Evolutionary conservation across 495 filamentous ascomycete species (phyloP), one percentile per base, ranked within the genome.

Genomic region (Neurospora tetrasperma): DNA sequence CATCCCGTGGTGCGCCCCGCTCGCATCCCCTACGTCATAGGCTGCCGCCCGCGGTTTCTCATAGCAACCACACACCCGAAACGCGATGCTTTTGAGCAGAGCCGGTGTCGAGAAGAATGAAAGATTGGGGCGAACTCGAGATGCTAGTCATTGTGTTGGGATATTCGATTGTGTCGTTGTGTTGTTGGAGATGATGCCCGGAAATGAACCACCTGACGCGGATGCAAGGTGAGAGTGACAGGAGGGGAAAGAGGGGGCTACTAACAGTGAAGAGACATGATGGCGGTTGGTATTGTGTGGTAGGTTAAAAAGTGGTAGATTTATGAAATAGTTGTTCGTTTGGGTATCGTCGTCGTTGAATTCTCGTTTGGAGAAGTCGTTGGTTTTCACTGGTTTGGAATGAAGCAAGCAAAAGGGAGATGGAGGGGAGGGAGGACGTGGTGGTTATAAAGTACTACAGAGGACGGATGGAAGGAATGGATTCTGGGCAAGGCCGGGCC

Each of bases 251-350:
- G 38, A 16, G 38, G 12, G 54, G 69, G 16, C 38, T 68, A 86
- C 86, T 80, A 76, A 88, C 86, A 88, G 77, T 87, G 84, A 71
- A 88, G 85, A 86, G 86, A 87, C 86, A 88, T 88, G 81, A 75
- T 86, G 79, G 72, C 74, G 74, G 73, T 73, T 74, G 38, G 74
- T 69, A 23, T 73, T 12, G 39, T 20, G 31, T 59, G 39, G 71
- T n/a, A n/a, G n/a, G n/a, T n/a, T n/a, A n/a, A n/a, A n/a, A n/a
- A n/a, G 31, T 59, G 39, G 71, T 69, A 11, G 48, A 46, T 31
- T 31, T 31, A 31, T 48, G 44, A 40, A 41, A 70, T 70, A 11
- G 48, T 69, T 48, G 54, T 42, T 42, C 14, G 70, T 73, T 69
- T 71, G 20, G 54, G 35, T 69, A 62, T 70, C 10, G 43, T 70